Evolutionary conservation across 116 monocot species (phyloP), one percentile per base, ranked within the genome.

Genomic region (Trichopus zeylanicus): DNA sequence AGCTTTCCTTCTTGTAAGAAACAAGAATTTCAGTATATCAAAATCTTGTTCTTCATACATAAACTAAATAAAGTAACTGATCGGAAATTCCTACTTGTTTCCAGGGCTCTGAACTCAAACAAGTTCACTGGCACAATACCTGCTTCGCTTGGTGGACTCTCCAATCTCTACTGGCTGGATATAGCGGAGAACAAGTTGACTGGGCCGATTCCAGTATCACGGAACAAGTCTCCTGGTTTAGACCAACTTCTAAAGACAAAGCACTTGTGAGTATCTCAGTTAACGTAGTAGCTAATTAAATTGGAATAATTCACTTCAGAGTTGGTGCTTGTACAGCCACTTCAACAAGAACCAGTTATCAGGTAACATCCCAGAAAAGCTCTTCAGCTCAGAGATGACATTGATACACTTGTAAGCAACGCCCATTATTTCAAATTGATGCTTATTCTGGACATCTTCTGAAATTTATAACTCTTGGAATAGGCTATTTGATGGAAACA

Each of bases 401-500:
- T 53, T 97, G 27, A 55, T 84, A 37, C 91, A 97, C 60, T 6
- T 97, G 97, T 97, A 84, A 87, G 97, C n/a, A n/a, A n/a, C n/a
- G n/a, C n/a, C n/a, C n/a, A n/a, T n/a, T n/a, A n/a, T n/a, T n/a
- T n/a, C n/a, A n/a, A n/a, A n/a, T n/a, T n/a, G n/a, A 13, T 26
- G 53, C 22, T 28, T 27, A 2, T 42, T 12, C 42, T 42, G 6
- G 18, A 32, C 57, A 31, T 35, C 6, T 10, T 11, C 6, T 28
- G 24, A 60, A 29, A 4, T 29, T 6, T 23, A 6, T 51, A 47
- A 6, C 61, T 62, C 16, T 51, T 12, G 48, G 20, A 18, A 51
- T 75, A 98, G 98, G 67, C 80, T 98, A 33, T 73, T 98, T 34
- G 91, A 98, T 62, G 75, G 75, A 58, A 98, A 98, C 64, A 46